Evolutionary conservation across 2,329 filamentous ascomycete species (phyloP).

Genomic region (Sordariomycetes sp.): DNA sequence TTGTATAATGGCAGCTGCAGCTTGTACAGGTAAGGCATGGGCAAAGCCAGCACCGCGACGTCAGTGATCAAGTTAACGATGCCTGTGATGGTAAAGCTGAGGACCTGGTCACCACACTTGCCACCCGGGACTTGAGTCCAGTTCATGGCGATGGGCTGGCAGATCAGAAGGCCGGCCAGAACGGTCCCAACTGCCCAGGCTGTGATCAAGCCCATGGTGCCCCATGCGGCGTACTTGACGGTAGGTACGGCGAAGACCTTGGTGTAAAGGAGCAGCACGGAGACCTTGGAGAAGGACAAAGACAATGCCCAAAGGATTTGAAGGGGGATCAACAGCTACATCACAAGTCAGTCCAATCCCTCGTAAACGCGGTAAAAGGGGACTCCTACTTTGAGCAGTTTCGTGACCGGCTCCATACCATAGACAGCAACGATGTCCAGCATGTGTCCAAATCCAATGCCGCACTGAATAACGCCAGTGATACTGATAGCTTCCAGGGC

Average conservation of each 20-base stretch:
- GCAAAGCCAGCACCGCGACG: slow-evolving; percentile 17
- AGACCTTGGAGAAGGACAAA: slow-evolving; percentile 17
- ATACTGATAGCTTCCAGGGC: slow-evolving; percentile 9
- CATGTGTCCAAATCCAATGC: background rate
- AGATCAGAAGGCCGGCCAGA: slow-evolving; percentile 18
- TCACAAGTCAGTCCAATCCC: slow-evolving; percentile 1
- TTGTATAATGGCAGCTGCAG: slow-evolving; percentile 19
- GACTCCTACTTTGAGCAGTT: background rate
- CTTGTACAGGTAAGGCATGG: slow-evolving; percentile 19
- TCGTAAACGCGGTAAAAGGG: slow-evolving; percentile 2
- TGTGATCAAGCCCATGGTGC: slow-evolving; percentile 12
- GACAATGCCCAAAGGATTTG: slow-evolving; percentile 20
- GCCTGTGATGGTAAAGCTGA: slow-evolving; percentile 18
- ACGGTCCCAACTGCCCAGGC: slow-evolving; percentile 16
- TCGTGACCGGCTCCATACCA: background rate
- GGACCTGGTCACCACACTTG: slow-evolving; percentile 18
- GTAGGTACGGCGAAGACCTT: slow-evolving; percentile 15
- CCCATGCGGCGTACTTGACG: slow-evolving; percentile 12
- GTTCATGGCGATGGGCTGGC: slow-evolving; percentile 22
- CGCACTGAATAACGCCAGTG: background rate
- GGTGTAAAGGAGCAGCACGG: slow-evolving; percentile 18
- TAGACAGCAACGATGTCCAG: background rate
- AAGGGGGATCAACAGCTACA: slow-evolving; percentile 12
- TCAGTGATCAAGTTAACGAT: slow-evolving; percentile 22
- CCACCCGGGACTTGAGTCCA: slow-evolving; percentile 23